A percentile compares a stretch with the other conserved stretches of the same genome.
phyloP scores from a whole-genome alignment of 129 eudicot genomes.

The Gnaphalium uliginosum region DNA sequence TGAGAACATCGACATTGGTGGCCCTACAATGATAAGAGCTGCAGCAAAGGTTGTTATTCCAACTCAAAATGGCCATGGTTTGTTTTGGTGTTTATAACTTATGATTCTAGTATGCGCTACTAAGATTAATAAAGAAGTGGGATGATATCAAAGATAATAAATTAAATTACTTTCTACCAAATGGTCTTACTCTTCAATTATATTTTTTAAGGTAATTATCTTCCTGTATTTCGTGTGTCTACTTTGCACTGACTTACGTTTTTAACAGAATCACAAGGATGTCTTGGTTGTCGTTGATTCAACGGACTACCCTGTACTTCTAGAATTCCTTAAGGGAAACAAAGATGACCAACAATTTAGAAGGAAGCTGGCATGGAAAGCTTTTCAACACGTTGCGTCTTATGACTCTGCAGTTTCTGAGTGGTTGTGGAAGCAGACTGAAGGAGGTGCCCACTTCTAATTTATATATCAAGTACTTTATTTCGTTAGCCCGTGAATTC shows the following conservation, averaged over 20 bases:
- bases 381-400: slow-evolving; percentile 89
- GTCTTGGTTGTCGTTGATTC: slow-evolving; percentile 96
- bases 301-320: slow-evolving; percentile 69
- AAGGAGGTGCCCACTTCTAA: slow-evolving; percentile 47
- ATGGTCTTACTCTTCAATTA: background rate
- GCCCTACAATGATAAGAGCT: slow-evolving; percentile 99
- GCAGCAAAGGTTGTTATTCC: slow-evolving; percentile 77
- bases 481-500: background rate
- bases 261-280: slow-evolving; percentile 88
- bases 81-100: slow-evolving; percentile 1
- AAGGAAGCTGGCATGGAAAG: slow-evolving; percentile 89
- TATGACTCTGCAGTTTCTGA: slow-evolving; percentile 99
- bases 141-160: background rate
- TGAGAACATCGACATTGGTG: slow-evolving; percentile 98
- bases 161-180: background rate
- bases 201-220: background rate
- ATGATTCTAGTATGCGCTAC: background rate
- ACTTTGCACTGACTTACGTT: background rate
- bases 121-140: background rate
- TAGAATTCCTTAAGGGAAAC: slow-evolving; percentile 60
- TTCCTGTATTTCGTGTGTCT: background rate
- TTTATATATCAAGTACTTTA: background rate
- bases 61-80: background rate
- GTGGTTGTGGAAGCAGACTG: slow-evolving; percentile 95
- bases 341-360: slow-evolving; percentile 68